Evolutionary conservation across 305 asterid genomes (phyloP), one percentile per base, ranked within the genome.

Genomic region (Fraxinus ornus): DNA sequence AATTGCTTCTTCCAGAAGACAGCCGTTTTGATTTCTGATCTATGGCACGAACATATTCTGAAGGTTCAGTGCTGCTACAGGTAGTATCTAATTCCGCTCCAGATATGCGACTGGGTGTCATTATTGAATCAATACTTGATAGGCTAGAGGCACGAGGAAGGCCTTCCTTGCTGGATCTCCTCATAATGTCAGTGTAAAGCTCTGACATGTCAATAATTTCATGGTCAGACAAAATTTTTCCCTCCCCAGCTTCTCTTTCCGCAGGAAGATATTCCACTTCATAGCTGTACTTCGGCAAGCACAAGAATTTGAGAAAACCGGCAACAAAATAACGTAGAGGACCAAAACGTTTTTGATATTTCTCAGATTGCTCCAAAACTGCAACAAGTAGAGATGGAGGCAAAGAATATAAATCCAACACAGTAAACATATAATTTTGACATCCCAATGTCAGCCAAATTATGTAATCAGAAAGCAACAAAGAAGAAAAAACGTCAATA

Each of bases 291-390:
- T 93, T 96, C 7, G 98, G 99, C 89, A 96, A 87, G 92, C 98
- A 96, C 82, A 94, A 83, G 86, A 93, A 93, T 86, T 94, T 96
- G 88, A 96, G 97, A 85, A 96, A 90, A 72, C 99, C 99, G 76
- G 99, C 98, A 79, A 96, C 98, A 70, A 96, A 91, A 86, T 96
- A 96, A 35, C 99, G 98, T 35, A 96, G 82, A 24, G 99, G 99
- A 87, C 99, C 99, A 78, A 94, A 96, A 35, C 95, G 91, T 85
- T 93, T 94, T 86, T 96, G 99, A 86, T 92, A 92, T 86, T 90
- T 96, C 89, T 94, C 99, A n/a, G 98, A 96, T 74, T 93, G 98
- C 90, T 94, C 98, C 91, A 96, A 80, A 78, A 96, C 99, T 94
- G 93, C 87, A 85, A 78, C 79, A 84, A 83, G 87, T 36, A 77